Evolutionary conservation across 2,329 filamentous ascomycete species (phyloP), one percentile per base, ranked within the genome.

Genomic region (Corinectria fuckeliana): DNA sequence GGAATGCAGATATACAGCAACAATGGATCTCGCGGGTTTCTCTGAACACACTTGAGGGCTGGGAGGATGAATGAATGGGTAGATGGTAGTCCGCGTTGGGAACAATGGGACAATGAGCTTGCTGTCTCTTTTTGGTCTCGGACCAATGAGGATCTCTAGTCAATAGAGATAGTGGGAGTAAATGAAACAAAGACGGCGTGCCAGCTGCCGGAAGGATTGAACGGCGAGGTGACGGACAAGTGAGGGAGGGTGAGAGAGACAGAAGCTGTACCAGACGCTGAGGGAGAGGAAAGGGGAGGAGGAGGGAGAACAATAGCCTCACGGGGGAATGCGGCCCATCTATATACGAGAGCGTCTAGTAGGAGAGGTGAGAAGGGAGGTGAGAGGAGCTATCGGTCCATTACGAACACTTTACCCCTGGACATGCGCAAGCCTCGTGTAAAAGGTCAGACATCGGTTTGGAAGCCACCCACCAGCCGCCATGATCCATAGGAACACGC

Each of bases 151-250:
- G 48, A 54, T 52, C 51, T 59, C 50, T 64, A 62, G 57, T 59
- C 60, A 64, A 62, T 62, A 56, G 51, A 48, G 49, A 60, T 42
- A 23, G 36, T 28, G 42, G 3, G 21, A 56, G 53, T 21, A 32
- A 50, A 16, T 50, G 47, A 49, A 58, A 63, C 56, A 55, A 61
- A 63, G 28, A 66, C 54, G 65, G 65, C 50, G 56, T 66, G 62
- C 69, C 68, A 74, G 70, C 68, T 69, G 68, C 70, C 71, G 69
- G 56, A 75, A 72, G 64, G 71, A 75, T 71, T 72, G 71, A 72
- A 73, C 67, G 72, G 66, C 69, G 28, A 56, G 42, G 36, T 51
- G 60, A 67, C 56, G 58, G 58, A 60, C 59, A 50, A 21, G 45
- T 25, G 38, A 44, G 38, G 16, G 32, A 54, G 34, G 18, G 30